Base-by-base conservation (phyloP, 352 stramenopile species). In the Bremia lactucae region DNA sequence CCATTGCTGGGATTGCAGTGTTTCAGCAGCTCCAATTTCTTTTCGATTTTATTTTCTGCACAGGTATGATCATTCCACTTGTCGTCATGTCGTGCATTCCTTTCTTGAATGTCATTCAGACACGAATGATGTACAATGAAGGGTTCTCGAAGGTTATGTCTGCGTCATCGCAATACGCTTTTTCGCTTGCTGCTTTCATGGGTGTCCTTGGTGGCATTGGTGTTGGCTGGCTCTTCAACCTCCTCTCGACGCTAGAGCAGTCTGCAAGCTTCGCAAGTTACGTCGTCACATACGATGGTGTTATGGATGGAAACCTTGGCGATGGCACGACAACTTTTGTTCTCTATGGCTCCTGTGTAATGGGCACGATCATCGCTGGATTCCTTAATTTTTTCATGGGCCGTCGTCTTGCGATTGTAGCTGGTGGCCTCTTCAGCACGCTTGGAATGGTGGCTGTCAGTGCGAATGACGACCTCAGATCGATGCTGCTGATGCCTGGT, bases 101-200 rank as follows among this genome's bases (percentile, higher is more conserved):
- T 35, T 87, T 87, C 42, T 55, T 87, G 36, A 86, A 85, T 46
- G 42, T 87, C 18, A 84, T 87, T 39, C 75, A 87, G 56, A 85
- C 75, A 36, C 72, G 75, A 46, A 87, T 87, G 75, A 87, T 87
- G 75, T 87, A 87, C 63, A 87, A 87, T 54, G 62, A 87, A 63
- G 75, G 75, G 2, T 87, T 87, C 49, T 84, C 72, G 1, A 74
- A 83, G 52, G 72, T 85, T 46, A 76, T 87, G 59, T 87, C 75
- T 4, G 75, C 68, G 10, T 85, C 75, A 3, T 84, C 70, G 23
- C 75, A 87, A 52, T 87, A 87, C 49, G 71, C 75, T 4, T 80
- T 87, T 36, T 86, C 72, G 8, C 52, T 87, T 20, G 72, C 72
- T 2, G 57, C 68, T 6, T 74, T 84, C 23, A 77, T 85, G 59